phyloP scores from a whole-genome alignment of 1,284 basidiomycete genomes.

The Cryptococcus deneoformans region DNA sequence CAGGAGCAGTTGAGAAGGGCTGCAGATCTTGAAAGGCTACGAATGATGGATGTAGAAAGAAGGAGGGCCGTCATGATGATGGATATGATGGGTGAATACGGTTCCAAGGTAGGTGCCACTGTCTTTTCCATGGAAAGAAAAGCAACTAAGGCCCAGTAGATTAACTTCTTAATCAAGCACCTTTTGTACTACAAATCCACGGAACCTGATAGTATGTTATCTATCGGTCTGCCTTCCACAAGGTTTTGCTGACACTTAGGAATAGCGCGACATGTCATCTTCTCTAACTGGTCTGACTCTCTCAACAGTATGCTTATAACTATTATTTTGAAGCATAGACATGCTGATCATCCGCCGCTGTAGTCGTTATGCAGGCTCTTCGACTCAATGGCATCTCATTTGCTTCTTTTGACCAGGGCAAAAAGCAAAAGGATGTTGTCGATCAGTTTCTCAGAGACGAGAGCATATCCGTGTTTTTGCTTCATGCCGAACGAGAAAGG shows the following conservation, averaged over 20 bases:
- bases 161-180: slow-evolving; percentile 47
- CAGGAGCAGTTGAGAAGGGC: slow-evolving; percentile 14
- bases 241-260: not conserved
- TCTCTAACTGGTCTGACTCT: slow-evolving; percentile 47
- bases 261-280: slow-evolving; percentile 43
- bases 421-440: slow-evolving; percentile 35
- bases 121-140: not conserved
- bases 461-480: slow-evolving; percentile 44
- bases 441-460: slow-evolving; percentile 39
- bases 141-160: slow-evolving; percentile 17
- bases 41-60: slow-evolving; percentile 21
- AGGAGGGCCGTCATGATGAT: slow-evolving; percentile 25
- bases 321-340: not conserved
- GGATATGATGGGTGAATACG: slow-evolving; percentile 46
- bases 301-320: slow-evolving; percentile 25
- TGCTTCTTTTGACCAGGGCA: slow-evolving; percentile 34
- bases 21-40: slow-evolving; percentile 27
- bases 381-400: slow-evolving; percentile 36
- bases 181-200: slow-evolving; percentile 26
- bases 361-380: slow-evolving; percentile 45
- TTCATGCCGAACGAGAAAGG: slow-evolving; percentile 48
- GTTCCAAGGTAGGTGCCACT: slow-evolving; percentile 39
- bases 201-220: slow-evolving; percentile 16
- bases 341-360: not conserved
- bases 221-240: no score